Base-by-base conservation (phyloP, 495 filamentous ascomycete species). In the Podospora comata region DNA sequence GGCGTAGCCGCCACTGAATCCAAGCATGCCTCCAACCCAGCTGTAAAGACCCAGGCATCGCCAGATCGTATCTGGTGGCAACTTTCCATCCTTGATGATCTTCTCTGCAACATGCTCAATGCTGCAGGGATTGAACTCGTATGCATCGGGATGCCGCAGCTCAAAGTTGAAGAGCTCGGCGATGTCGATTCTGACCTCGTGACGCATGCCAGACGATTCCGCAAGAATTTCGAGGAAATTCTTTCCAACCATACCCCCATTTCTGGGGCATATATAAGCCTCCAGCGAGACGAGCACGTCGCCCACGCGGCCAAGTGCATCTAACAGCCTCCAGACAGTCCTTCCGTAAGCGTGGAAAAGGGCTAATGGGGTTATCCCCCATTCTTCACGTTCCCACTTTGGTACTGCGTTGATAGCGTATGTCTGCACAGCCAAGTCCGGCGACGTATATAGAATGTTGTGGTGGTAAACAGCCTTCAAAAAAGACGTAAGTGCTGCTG, bases 51-150 rank as follows among this genome's bases (percentile, higher is more conserved):
- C 74, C 20, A 78, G 48, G 4, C 65, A 65, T 20, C 67, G 44
- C 76, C 74, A 76, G 20, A 78, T 72, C 3, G 64, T 62, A 20
- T 53, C 65, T 1, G 72, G n/a, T 1, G 67, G 69, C 13, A 78
- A 9, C 0, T 26, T 57, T 5, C 67, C 66, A 28, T 78, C 71
- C 16, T n/a, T 54, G 6, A 78, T 56, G 18, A 78, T 78, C 9
- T 28, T 44, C 15, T 69, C 63, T 19, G 58, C 66, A 44, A 70
- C 71, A 26, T 58, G 65, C 1, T 67, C 55, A 39, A 74, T 68
- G 11, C 71, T 53, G 6, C 56, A 54, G 18, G 75, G 75, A 48
- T 72, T 13, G 61, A 67, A 77, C 6, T 68, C 63, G 18, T 32
- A 57, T 4, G 27, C 60, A 1, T 59, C 68, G 11, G 57, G 44